A percentile compares a stretch with the other conserved stretches of the same genome.
Evolutionary conservation across 1,139 yeast species (phyloP).

Genomic region (Suhomyces maxii): DNA sequence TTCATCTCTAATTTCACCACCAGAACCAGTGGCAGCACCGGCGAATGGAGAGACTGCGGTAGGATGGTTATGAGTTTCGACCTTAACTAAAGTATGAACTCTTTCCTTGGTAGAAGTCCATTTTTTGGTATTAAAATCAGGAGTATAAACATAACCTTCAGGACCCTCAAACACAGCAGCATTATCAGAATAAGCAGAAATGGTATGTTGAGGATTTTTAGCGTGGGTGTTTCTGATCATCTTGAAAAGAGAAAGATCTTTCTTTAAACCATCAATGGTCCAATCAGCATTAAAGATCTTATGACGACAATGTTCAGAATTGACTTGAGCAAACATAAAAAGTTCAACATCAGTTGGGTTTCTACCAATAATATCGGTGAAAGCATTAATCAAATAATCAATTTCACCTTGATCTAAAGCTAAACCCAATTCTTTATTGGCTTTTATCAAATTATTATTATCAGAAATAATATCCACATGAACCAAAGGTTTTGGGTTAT

Average conservation of each 20-base stretch:
- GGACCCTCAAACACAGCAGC: constrained; percentile 96
- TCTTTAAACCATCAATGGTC: constrained; percentile 84
- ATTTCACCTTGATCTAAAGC: constrained; percentile 94
- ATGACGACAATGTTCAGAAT: constrained; percentile 99
- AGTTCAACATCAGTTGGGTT: constrained; percentile 98
- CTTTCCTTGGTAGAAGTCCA: constrained; percentile 77
- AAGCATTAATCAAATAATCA: constrained; percentile 80
- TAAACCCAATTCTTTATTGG: constrained; percentile 83
- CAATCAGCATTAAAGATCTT: constrained; percentile 98
- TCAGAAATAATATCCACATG: constrained; percentile 65
- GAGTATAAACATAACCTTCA: constrained; percentile 73
- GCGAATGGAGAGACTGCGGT: constrained; percentile 99
- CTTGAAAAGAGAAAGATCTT: constrained; percentile 76
- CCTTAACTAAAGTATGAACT: constrained; percentile 89
- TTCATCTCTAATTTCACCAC: constrained; percentile 99
- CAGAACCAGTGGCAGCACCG: constrained; percentile 99
- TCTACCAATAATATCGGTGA: constrained; percentile 70
- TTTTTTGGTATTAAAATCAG: constrained; percentile 67
- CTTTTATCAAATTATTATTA: constrained; percentile 62
- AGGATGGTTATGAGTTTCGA: constrained; percentile 98
- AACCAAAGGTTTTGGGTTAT: constrained; percentile 82
- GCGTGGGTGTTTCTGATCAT: constrained; percentile 96
- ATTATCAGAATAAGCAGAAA: constrained; percentile 95
- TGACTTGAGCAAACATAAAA: constrained; percentile 99
- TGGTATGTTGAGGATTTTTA: constrained; percentile 75